A percentile compares a stretch with the other conserved stretches of the same genome.
Evolutionary conservation across 208 protist genomes (phyloP).

Genomic region (Trypanosoma platydactyli): DNA sequence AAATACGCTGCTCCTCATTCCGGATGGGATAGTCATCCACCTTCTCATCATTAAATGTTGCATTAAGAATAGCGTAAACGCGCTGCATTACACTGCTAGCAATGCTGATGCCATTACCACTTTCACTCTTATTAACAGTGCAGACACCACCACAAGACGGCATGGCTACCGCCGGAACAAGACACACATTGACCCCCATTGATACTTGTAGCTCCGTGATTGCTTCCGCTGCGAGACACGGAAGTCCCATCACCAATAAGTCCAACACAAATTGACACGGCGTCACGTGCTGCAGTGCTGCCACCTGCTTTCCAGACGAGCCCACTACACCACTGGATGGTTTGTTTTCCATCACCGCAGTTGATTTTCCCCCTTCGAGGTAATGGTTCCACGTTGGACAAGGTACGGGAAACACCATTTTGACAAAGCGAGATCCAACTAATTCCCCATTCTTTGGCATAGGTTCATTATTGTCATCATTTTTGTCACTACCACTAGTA

Average conservation of each 20-base stretch:
- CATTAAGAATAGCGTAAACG: conserved; percentile 14
- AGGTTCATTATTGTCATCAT: conserved; percentile 14
- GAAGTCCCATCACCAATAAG: conserved; percentile 47
- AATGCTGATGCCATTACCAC: conserved; percentile 3
- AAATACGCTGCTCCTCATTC: neutral
- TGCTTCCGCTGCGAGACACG: conserved; percentile 29
- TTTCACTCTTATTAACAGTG: too few relatives aligned
- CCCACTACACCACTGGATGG: neutral
- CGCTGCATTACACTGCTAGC: conserved; percentile 12
- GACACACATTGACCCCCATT: conserved; percentile 54
- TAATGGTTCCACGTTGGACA: conserved; percentile 40
- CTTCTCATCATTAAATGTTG: neutral
- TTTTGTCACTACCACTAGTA: neutral
- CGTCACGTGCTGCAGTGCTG: conserved; percentile 22
- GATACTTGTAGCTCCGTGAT: conserved; percentile 37
- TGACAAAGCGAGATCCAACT: conserved; percentile 45
- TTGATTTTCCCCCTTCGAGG: conserved; percentile 21
- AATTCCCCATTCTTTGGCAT: conserved; percentile 54
- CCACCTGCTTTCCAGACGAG: conserved; percentile 6
- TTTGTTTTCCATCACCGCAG: neutral
- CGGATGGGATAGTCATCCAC: neutral
- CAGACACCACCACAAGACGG: conserved; percentile 14
- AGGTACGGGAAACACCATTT: conserved; percentile 49
- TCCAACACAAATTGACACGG: conserved; percentile 64
- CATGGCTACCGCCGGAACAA: conserved; percentile 46